phyloP scores from a whole-genome alignment of 345 rosid genomes.

The Acer saccharum region DNA sequence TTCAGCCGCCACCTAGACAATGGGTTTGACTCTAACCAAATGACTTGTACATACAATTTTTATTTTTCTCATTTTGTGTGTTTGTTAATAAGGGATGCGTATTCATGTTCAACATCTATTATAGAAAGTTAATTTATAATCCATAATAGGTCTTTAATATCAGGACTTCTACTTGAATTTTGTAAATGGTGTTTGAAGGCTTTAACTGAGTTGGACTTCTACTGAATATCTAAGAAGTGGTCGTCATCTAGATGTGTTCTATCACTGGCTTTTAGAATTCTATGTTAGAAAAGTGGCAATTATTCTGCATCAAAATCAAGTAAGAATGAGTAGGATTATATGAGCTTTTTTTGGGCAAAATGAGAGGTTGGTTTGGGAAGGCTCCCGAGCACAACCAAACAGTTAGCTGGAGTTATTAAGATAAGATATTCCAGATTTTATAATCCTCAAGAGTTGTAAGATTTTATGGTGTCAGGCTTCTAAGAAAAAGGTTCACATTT shows the following conservation, averaged over 20 bases:
- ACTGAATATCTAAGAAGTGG: neutral
- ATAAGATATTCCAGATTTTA: neutral
- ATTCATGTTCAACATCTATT: neutral
- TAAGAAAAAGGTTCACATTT: neutral
- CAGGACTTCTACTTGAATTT: slow-evolving; percentile 1
- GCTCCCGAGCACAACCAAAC: neutral
- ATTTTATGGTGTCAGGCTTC: neutral
- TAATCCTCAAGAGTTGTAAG: neutral
- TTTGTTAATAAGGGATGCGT: neutral
- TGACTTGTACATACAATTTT: slow-evolving; percentile 4
- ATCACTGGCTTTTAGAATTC: neutral
- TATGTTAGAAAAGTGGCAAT: neutral
- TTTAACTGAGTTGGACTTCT: neutral
- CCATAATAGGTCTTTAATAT: neutral
- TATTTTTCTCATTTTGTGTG: slow-evolving; percentile 2
- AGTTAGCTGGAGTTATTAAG: neutral
- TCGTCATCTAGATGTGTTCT: neutral
- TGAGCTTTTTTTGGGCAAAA: neutral
- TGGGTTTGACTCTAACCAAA: slow-evolving; percentile 48
- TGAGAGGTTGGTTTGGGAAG: neutral
- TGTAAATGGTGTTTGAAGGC: neutral
- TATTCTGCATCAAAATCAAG: neutral
- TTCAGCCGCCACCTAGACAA: slow-evolving; percentile 70
- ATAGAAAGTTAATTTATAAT: neutral
- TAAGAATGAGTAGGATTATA: neutral